Evolutionary conservation across 257 asterid genomes (phyloP).

Genomic region (Eustoma russellianum): DNA sequence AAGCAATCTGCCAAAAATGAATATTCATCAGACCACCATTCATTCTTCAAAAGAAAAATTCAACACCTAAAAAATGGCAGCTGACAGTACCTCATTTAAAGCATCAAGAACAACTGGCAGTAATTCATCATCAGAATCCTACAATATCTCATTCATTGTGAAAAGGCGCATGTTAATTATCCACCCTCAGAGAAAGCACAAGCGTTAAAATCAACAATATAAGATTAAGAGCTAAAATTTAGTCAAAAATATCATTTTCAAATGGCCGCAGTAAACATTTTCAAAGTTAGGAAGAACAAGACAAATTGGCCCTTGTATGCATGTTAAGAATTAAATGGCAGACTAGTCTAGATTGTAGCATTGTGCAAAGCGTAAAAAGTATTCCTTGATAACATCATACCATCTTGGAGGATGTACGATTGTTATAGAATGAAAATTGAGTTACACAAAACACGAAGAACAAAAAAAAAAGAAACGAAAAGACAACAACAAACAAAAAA

Average conservation of each 20-base stretch:
- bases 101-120: slow-evolving; percentile 96
- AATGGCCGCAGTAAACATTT: not conserved
- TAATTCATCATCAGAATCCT: slow-evolving; percentile 90
- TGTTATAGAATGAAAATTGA: not conserved
- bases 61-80: slow-evolving; percentile 1
- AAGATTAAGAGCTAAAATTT: too few relatives aligned
- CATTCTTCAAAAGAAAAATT: not conserved
- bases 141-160: slow-evolving; percentile 15
- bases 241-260: too few relatives aligned
- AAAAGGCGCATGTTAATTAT: slow-evolving; percentile 12
- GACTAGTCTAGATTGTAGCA: not conserved
- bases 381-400: not conserved
- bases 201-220: too few relatives aligned
- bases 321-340: not conserved
- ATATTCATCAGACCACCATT: slow-evolving; percentile 3
- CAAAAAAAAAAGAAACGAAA: not conserved
- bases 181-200: not conserved
- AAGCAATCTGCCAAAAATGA: slow-evolving; percentile 62
- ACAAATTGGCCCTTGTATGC: not conserved
- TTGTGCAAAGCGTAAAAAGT: not conserved
- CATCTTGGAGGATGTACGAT: not conserved
- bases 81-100: slow-evolving; percentile 72
- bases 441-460: too few relatives aligned
- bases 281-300: not conserved
- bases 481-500: not conserved